A percentile compares a stretch with the other conserved stretches of the same genome.
Evolutionary conservation across 1,284 basidiomycete genomes (phyloP).

Genomic region (Trametes pubescens): DNA sequence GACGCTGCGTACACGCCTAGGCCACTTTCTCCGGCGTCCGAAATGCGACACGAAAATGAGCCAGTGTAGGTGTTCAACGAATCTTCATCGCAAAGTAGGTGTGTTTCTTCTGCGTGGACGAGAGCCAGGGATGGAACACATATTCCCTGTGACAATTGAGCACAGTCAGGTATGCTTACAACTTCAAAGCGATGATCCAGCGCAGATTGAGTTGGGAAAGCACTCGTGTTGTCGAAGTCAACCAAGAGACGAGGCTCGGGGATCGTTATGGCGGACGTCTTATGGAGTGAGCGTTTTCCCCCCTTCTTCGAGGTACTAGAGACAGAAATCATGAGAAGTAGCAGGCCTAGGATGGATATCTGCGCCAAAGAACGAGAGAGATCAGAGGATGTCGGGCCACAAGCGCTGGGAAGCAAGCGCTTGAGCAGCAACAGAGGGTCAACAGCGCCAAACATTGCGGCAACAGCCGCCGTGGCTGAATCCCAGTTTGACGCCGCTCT

Average conservation of each 20-base stretch:
- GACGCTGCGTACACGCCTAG: slow-evolving; percentile 26
- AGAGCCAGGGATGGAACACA: background rate
- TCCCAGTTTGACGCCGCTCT: background rate
- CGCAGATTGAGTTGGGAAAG: background rate
- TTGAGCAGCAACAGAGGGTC: too few species aligned
- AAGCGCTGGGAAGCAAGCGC: too few species aligned
- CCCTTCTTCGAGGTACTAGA: too few species aligned
- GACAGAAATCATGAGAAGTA: too few species aligned
- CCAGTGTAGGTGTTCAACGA: too few species aligned
- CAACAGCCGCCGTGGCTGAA: background rate
- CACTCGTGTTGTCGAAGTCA: background rate
- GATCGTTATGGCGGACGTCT: background rate
- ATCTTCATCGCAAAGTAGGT: background rate
- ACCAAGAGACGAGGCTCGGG: background rate
- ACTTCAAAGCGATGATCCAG: background rate
- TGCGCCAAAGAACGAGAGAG: too few species aligned
- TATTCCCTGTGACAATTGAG: background rate
- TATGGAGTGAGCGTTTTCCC: too few species aligned
- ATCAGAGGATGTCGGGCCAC: too few species aligned
- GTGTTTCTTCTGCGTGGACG: background rate
- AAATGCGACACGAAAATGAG: background rate
- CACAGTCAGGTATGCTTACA: background rate
- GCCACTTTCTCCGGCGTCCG: slow-evolving; percentile 2
- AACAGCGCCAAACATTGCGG: background rate
- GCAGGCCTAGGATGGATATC: too few species aligned